These are phyloP conservation scores for Plasmodium chabaudi DNA, from an alignment of 169 alveolate species.

Conservation along the genomic window DNA sequence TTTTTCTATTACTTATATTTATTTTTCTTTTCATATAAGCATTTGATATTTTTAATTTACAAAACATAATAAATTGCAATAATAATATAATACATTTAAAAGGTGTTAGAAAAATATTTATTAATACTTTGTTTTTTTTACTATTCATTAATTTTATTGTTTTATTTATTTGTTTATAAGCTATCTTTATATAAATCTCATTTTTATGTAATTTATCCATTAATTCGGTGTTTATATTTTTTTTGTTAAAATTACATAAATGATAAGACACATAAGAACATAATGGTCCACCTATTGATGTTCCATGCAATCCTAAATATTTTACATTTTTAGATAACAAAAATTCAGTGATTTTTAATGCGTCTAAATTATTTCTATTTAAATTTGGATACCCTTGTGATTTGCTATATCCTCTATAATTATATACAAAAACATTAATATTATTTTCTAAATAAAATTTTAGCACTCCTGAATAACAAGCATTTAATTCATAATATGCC, in stretches of 20 bases:
- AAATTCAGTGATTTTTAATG: slow-evolving; percentile 62
- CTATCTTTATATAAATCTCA: slow-evolving; percentile 26
- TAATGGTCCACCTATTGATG: slow-evolving; percentile 74
- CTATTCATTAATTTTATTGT: slow-evolving; percentile 24
- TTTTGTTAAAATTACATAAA: slow-evolving; percentile 47
- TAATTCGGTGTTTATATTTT: slow-evolving; percentile 6
- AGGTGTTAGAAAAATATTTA: slow-evolving; percentile 24
- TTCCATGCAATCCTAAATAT: slow-evolving; percentile 76
- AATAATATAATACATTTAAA: slow-evolving; percentile 26
- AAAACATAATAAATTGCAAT: slow-evolving; percentile 40
- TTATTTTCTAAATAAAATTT: slow-evolving; percentile 62
- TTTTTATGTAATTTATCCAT: slow-evolving; percentile 53
- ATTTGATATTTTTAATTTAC: slow-evolving; percentile 30
- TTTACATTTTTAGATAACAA: slow-evolving; percentile 58
- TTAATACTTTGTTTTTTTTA: slow-evolving; percentile 35
- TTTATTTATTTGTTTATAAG: slow-evolving; percentile 47
- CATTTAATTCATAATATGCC: slow-evolving; percentile 70
- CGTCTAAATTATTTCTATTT: slow-evolving; percentile 61
- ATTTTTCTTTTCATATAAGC: slow-evolving; percentile 23
- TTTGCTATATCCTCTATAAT: slow-evolving; percentile 66
- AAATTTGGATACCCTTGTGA: slow-evolving; percentile 65
- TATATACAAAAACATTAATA: slow-evolving; percentile 65
- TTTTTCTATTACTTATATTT: background rate
- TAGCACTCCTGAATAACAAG: slow-evolving; percentile 41
- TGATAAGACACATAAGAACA: slow-evolving; percentile 71